Conservation (phyloP, 2,329 filamentous ascomycete genomes). For the Exophiala viscosa region DNA sequence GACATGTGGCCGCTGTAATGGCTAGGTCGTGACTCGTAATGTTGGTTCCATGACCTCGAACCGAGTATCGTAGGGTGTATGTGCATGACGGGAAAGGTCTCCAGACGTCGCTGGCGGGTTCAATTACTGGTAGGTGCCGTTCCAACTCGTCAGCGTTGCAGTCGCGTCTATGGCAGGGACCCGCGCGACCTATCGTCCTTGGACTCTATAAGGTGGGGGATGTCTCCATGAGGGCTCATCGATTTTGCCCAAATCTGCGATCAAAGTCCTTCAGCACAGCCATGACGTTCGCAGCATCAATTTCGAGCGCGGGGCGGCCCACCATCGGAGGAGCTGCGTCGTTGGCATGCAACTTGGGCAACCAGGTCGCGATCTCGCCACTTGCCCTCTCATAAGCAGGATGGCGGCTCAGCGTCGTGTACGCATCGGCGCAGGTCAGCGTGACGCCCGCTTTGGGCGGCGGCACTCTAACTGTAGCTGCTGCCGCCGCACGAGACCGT, state of each 20-base stretch:
- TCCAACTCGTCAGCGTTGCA: no score
- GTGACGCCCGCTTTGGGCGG: slow-evolving; percentile 49
- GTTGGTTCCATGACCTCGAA: no score
- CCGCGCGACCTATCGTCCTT: no score
- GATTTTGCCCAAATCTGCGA: slow-evolving; percentile 58
- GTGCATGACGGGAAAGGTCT: no score
- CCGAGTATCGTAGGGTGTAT: no score
- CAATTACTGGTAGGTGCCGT: no score
- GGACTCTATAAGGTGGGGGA: no score
- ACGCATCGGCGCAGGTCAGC: slow-evolving; percentile 71
- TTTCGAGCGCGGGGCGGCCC: slow-evolving; percentile 62
- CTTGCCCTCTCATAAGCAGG: slow-evolving; percentile 70
- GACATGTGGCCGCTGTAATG: no score
- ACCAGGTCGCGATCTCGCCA: slow-evolving; percentile 71
- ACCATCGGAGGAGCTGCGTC: slow-evolving; percentile 31
- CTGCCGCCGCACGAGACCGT: slow-evolving; percentile 27
- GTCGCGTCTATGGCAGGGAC: no score
- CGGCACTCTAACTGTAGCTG: slow-evolving; percentile 30
- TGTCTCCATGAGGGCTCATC: slow-evolving; percentile 4
- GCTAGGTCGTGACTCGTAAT: no score
- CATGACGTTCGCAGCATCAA: slow-evolving; percentile 81
- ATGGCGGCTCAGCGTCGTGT: slow-evolving; percentile 73
- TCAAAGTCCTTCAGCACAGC: slow-evolving; percentile 79
- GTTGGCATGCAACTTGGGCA: slow-evolving; percentile 65
- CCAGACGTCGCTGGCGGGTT: no score